Evolutionary conservation across 1,284 basidiomycete species (phyloP).

Genomic region (Microbotryum lychnidis-dioicae): DNA sequence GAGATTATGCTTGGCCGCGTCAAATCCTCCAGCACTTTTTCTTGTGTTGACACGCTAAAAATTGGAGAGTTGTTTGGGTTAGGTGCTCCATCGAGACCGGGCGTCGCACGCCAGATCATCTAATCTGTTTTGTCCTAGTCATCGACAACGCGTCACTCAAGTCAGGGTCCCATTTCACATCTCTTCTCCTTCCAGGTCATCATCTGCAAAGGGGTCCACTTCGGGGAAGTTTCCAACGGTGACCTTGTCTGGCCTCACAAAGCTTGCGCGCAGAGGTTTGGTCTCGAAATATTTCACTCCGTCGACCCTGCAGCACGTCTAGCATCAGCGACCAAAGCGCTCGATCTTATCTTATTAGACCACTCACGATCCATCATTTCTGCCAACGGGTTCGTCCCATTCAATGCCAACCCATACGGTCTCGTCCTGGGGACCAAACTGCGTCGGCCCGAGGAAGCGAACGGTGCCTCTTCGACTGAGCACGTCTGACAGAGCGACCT

Average conservation of each 20-base stretch:
- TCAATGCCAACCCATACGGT: slow-evolving; percentile 81
- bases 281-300: slow-evolving; percentile 79
- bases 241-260: slow-evolving; percentile 78
- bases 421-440: slow-evolving; percentile 52
- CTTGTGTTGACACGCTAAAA: too few relatives aligned
- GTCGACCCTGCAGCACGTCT: slow-evolving; percentile 56
- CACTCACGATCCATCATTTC: slow-evolving; percentile 86
- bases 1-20: too few relatives aligned
- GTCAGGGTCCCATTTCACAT: slow-evolving; percentile 43
- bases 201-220: slow-evolving; percentile 55
- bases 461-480: slow-evolving; percentile 73
- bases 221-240: slow-evolving; percentile 78
- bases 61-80: too few relatives aligned
- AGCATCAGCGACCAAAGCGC: too few relatives aligned
- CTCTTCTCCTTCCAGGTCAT: slow-evolving; percentile 61
- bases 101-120: too few relatives aligned
- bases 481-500: slow-evolving; percentile 55
- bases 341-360: too few relatives aligned
- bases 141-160: too few relatives aligned
- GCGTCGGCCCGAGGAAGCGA: slow-evolving; percentile 70
- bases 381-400: slow-evolving; percentile 92
- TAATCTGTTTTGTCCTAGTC: too few relatives aligned
- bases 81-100: too few relatives aligned
- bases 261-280: slow-evolving; percentile 66
- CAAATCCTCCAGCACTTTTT: too few relatives aligned